A percentile compares a stretch with the other conserved stretches of the same genome.
Evolutionary conservation across 805 yeast genomes (phyloP).

Genomic region (Ogataea populi-albae): DNA sequence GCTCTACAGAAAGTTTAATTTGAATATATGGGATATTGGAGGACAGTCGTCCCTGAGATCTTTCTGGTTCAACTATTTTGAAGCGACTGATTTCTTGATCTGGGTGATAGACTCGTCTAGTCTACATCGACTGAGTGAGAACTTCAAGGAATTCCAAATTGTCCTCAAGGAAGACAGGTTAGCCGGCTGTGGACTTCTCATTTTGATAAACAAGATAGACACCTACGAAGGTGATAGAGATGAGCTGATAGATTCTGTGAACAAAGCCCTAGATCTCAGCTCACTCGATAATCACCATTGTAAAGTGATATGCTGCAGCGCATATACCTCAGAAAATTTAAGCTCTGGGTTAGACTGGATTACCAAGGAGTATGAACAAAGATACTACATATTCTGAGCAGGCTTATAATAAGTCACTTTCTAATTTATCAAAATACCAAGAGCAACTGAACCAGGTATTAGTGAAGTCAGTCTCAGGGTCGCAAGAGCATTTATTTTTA

Average conservation of each 20-base stretch:
- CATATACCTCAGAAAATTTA: slow-evolving; percentile 43
- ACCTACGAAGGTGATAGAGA: slow-evolving; percentile 34
- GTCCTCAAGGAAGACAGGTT: slow-evolving; percentile 66
- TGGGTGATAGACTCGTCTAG: slow-evolving; percentile 83
- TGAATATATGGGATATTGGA: slow-evolving; percentile 81
- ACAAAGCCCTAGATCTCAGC: slow-evolving; percentile 30
- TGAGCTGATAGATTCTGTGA: slow-evolving; percentile 17
- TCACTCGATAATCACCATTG: slow-evolving; percentile 38
- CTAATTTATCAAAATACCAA: slow-evolving; percentile 24
- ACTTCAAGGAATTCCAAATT: slow-evolving; percentile 58
- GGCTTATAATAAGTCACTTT: no score
- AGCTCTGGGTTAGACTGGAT: slow-evolving; percentile 43
- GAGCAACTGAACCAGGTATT: slow-evolving; percentile 44
- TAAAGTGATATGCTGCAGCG: slow-evolving; percentile 46
- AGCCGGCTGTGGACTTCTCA: slow-evolving; percentile 63
- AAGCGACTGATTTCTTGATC: slow-evolving; percentile 68
- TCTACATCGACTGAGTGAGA: slow-evolving; percentile 60
- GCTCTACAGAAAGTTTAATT: slow-evolving; percentile 37
- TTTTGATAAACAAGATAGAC: slow-evolving; percentile 77
- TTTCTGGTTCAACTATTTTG: slow-evolving; percentile 93
- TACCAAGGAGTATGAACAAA: slow-evolving; percentile 36
- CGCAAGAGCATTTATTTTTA: slow-evolving; percentile 65
- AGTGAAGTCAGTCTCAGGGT: slow-evolving; percentile 66
- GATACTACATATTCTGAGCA: slow-evolving; percentile 37
- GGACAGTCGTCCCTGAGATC: slow-evolving; percentile 82